A percentile compares a stretch with the other conserved stretches of the same genome.
Conservation (phyloP, 73 alveolate genomes). For the Blepharisma japonicum region DNA sequence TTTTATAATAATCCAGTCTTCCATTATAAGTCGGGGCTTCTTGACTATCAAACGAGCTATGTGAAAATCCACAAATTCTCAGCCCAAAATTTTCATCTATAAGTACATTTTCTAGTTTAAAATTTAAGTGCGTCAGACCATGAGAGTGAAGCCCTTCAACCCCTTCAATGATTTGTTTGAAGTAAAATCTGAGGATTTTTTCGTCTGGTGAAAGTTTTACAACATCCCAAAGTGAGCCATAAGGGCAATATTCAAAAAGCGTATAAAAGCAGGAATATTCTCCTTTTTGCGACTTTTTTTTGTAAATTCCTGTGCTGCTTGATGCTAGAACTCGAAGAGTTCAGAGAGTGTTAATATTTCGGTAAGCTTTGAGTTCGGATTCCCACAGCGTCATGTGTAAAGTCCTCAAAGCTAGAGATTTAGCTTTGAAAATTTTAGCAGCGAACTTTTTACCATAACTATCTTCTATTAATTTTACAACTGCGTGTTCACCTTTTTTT, state of each 20-base stretch:
- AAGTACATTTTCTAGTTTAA: conserved; percentile 7
- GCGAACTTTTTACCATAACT: conserved; percentile 22
- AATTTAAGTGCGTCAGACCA: not conserved
- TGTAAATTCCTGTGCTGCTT: not conserved
- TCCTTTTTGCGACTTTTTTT: not conserved
- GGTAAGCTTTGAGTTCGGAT: too few relatives aligned
- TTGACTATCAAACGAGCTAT: not conserved
- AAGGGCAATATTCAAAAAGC: not conserved
- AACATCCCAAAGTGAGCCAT: not conserved
- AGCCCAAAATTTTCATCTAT: not conserved
- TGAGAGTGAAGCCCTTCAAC: not conserved
- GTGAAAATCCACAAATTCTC: conserved; percentile 17
- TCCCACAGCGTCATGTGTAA: too few relatives aligned
- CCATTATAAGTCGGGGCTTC: not conserved
- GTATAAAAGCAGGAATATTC: not conserved
- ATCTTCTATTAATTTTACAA: conserved; percentile 25
- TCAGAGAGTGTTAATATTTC: too few relatives aligned
- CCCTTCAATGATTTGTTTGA: conserved; percentile 1
- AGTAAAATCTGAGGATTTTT: conserved; percentile 2
- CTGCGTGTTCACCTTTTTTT: not conserved
- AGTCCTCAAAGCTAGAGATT: too few relatives aligned
- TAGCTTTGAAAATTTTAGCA: conserved; percentile 22
- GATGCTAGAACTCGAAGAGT: too few relatives aligned
- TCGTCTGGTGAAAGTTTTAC: conserved; percentile 15
- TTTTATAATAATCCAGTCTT: not conserved